Evolutionary conservation across 2,329 filamentous ascomycete species (phyloP), one percentile per base, ranked within the genome.

Genomic region (Verticillium nubilum): DNA sequence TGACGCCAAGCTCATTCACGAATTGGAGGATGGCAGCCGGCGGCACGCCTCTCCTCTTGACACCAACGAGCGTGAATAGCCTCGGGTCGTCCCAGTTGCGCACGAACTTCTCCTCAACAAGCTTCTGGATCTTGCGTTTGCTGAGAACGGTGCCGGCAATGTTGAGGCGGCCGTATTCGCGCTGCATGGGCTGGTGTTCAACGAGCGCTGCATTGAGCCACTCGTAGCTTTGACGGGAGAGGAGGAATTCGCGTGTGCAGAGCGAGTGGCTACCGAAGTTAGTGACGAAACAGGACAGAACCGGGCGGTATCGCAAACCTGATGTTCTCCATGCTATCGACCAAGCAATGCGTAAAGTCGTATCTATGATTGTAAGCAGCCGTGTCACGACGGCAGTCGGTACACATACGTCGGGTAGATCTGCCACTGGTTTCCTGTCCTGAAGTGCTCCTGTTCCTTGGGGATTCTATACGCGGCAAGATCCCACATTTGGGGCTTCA

Each of bases 401-500:
- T 37, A 6, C 10, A 56, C 58, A 23, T 61, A 64, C 10, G 94
- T 96, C 0, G 95, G 95, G 72, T 97, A 97, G 63, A 97, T 96
- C 73, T 87, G 89, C 92, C 93, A 98, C 70, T 89, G 86, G 64
- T 84, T 79, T 29, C 90, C 91, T 0, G 93, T 96, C 35, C 91
- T 85, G 73, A 91, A 86, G 71, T 96, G 92, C 52, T 86, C 82
- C 62, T 80, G 80, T 60, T 84, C 76, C 50, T 90, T 86, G 68
- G 89, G 84, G 59, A 98, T 88, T 62, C 94, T 86, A 74, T 97
- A 98, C 17, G 94, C 94, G 2, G 91, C 90, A 58, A 97, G 77
- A 79, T 98, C 94, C 94, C 94, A 97, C 90, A 97, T 93, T 74
- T 96, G 91, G 6, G 93, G 92, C 72, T 97, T 97, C 25, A 23